A percentile compares a stretch with the other conserved stretches of the same genome.
These are phyloP conservation scores for Vaccinium macrocarpon DNA, from an alignment of 148 eudicot species.

Conservation along the genomic window DNA sequence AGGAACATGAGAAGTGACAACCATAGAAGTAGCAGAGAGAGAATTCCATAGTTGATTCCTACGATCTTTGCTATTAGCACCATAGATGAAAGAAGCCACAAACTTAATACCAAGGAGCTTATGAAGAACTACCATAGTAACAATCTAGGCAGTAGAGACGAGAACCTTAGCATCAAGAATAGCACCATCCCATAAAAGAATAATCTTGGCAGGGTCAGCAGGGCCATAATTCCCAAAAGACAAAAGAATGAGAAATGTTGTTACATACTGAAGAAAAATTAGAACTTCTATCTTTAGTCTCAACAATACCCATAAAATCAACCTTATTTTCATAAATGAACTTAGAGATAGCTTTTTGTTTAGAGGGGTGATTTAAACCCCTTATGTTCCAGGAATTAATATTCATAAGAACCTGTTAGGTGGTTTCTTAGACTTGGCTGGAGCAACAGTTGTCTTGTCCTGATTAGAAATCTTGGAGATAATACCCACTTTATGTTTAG, in stretches of 20 bases:
- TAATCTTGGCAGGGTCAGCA: background rate
- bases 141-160: background rate
- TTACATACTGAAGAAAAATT: background rate
- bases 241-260: too few species aligned
- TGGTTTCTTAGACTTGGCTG: too few species aligned
- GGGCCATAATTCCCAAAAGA: background rate
- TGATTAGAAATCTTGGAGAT: too few species aligned
- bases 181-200: background rate
- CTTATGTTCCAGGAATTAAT: too few species aligned
- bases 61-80: background rate
- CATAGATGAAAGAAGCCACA: background rate
- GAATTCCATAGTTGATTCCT: too few species aligned
- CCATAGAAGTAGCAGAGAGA: too few species aligned
- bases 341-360: background rate
- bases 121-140: background rate
- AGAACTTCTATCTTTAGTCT: background rate
- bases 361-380: too few species aligned
- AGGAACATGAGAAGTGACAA: too few species aligned
- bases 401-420: too few species aligned
- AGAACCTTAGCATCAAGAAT: background rate
- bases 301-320: background rate
- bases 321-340: background rate
- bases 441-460: too few species aligned
- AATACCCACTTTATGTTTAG: too few species aligned
- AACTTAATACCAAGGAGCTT: background rate